phyloP scores from a whole-genome alignment of 2,329 filamentous ascomycete genomes.

The Trichophyton simii region DNA sequence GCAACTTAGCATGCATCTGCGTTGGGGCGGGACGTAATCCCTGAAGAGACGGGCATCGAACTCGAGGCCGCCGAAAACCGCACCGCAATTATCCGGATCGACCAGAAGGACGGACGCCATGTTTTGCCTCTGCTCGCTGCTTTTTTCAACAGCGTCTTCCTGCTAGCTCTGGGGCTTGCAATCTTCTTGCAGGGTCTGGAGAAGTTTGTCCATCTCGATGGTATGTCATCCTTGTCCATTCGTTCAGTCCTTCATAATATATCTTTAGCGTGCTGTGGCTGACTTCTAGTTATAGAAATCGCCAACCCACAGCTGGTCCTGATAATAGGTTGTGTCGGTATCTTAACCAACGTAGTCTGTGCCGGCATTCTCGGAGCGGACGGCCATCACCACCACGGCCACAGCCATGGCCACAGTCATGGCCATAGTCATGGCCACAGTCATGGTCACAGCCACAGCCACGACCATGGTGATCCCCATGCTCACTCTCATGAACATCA shows the following conservation, averaged over 20 bases:
- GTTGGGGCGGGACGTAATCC: not conserved
- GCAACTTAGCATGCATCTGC: not conserved
- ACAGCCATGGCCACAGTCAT: conserved; percentile 6
- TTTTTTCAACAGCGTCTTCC: conserved; percentile 69
- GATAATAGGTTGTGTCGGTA: conserved; percentile 55
- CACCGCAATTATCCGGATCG: not conserved
- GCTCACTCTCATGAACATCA: not conserved
- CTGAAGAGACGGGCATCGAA: not conserved
- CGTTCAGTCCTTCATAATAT: conserved; percentile 13
- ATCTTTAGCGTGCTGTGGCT: conserved; percentile 9
- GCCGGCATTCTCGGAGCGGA: conserved; percentile 52
- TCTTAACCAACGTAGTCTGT: conserved; percentile 55
- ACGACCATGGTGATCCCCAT: not conserved
- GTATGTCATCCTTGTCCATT: conserved; percentile 21
- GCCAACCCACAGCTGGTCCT: conserved; percentile 54
- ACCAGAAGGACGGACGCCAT: not conserved
- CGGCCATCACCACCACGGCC: conserved; percentile 18
- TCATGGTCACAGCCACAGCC: not conserved
- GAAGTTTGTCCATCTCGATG: conserved; percentile 48
- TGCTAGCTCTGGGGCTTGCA: conserved; percentile 58
- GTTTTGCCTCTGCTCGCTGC: conserved; percentile 10
- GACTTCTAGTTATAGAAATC: conserved; percentile 37
- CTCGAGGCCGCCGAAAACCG: not conserved
- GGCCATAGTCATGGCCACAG: not conserved
- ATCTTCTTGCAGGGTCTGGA: conserved; percentile 63